phyloP scores from a whole-genome alignment of 2,329 filamentous ascomycete species.

The Colletotrichum ledebouriae region DNA sequence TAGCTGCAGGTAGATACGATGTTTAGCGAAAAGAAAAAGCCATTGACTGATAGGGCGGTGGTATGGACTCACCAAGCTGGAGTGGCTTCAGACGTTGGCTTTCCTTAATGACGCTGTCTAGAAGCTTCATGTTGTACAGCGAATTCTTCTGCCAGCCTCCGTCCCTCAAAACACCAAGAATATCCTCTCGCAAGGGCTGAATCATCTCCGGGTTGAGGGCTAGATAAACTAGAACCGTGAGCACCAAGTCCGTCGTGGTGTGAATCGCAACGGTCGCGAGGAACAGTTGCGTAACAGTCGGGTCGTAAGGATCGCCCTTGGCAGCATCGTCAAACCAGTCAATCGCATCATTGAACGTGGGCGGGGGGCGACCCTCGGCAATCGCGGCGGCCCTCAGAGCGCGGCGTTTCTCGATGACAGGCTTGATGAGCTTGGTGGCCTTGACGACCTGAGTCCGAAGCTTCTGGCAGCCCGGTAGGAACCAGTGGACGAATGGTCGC shows the following conservation, averaged over 20 bases:
- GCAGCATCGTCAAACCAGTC: constrained; percentile 58
- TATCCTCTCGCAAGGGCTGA: constrained; percentile 57
- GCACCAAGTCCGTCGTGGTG: constrained; percentile 55
- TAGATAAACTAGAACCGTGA: constrained; percentile 56
- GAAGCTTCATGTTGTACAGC: constrained; percentile 54
- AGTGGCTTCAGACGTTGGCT: constrained; percentile 47
- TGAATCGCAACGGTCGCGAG: constrained; percentile 74
- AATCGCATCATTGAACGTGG: constrained; percentile 53
- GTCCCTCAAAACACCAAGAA: constrained; percentile 50
- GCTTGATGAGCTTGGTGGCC: constrained; percentile 53
- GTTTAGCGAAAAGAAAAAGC: background rate
- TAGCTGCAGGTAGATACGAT: background rate
- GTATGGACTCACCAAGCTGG: constrained; percentile 21
- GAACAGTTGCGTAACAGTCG: constrained; percentile 77
- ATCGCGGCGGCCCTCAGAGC: constrained; percentile 47
- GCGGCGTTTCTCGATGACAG: constrained; percentile 48
- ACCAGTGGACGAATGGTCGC: constrained; percentile 58
- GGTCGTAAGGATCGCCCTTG: constrained; percentile 73
- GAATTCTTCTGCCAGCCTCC: constrained; percentile 53
- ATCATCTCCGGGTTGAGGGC: constrained; percentile 55
- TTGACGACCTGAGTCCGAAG: constrained; percentile 54
- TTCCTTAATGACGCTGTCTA: constrained; percentile 60
- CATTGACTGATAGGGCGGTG: background rate
- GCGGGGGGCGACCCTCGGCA: background rate
- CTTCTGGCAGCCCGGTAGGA: constrained; percentile 56